Conservation (phyloP, 352 stramenopile species). For the Phytophthora lateralis region DNA sequence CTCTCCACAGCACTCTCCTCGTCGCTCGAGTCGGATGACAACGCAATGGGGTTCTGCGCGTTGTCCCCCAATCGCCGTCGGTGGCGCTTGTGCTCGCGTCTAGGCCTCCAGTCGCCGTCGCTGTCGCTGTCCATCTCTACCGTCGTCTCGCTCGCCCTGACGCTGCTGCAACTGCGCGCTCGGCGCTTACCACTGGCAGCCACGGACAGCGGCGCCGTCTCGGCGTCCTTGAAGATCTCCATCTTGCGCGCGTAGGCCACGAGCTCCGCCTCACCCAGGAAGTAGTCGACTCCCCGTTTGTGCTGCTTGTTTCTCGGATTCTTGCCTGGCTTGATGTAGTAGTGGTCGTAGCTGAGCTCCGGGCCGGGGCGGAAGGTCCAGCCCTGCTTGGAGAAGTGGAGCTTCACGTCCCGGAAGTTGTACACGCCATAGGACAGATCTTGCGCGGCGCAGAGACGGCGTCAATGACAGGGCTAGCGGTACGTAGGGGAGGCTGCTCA, state of each 20-base stretch:
- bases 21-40: constrained; percentile 32
- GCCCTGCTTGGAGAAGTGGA: constrained; percentile 30
- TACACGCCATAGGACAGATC: constrained; percentile 47
- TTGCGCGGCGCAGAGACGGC: constrained; percentile 7
- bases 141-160: constrained; percentile 7
- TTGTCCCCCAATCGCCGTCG: constrained; percentile 15
- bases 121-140: constrained; percentile 10
- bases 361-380: constrained; percentile 29
- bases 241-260: constrained; percentile 34
- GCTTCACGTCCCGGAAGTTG: constrained; percentile 52
- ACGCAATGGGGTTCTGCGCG: constrained; percentile 27
- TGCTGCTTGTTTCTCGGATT: constrained; percentile 19
- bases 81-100: constrained; percentile 11
- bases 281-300: constrained; percentile 42
- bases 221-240: constrained; percentile 34
- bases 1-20: constrained; percentile 7
- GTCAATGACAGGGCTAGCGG: neutral
- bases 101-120: constrained; percentile 11
- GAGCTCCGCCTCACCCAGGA: constrained; percentile 47
- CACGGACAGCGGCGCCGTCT: constrained; percentile 1
- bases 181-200: constrained; percentile 12
- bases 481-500: neutral
- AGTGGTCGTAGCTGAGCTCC: constrained; percentile 50
- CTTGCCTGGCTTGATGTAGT: constrained; percentile 49
- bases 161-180: constrained; percentile 21